A percentile compares a stretch with the other conserved stretches of the same genome.
Conservation (phyloP, 106 monocot genomes). For the Dioscorea zingiberensis region DNA sequence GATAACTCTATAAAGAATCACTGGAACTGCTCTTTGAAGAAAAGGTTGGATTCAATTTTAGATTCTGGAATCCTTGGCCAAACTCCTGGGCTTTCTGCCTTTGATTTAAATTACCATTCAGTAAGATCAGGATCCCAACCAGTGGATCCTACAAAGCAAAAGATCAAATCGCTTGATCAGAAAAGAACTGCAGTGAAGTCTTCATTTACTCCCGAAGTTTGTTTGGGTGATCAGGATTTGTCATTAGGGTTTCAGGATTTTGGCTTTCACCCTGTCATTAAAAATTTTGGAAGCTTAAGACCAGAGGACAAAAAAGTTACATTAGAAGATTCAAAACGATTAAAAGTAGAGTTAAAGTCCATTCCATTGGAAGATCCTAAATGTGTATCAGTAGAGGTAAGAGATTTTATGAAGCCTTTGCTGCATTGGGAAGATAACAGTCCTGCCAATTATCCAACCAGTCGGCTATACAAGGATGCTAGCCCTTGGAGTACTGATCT, state of each 20-base stretch:
- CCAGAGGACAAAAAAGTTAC: not conserved
- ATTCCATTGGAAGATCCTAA: not conserved
- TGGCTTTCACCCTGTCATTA: not conserved
- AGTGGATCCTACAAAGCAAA: not conserved
- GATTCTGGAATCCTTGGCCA: not conserved
- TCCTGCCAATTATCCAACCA: not conserved
- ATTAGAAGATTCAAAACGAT: not conserved
- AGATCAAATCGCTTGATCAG: not conserved
- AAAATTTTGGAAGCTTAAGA: not conserved
- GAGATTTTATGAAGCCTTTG: not conserved
- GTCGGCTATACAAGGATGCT: not conserved
- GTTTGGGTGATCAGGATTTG: not conserved
- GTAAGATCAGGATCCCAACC: not conserved
- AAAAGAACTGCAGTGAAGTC: not conserved
- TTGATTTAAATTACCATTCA: not conserved
- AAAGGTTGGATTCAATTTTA: not conserved
- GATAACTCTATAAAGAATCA: constrained; percentile 25
- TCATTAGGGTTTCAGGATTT: not conserved
- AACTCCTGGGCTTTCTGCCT: not conserved
- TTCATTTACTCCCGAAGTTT: not conserved
- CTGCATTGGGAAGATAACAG: not conserved
- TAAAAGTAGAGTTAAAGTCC: not conserved
- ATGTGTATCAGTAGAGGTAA: not conserved
- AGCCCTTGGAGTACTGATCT: not conserved
- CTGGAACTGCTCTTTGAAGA: constrained; percentile 21